Conservation (phyloP, 169 alveolate genomes). For the Cryptosporidium muris region DNA sequence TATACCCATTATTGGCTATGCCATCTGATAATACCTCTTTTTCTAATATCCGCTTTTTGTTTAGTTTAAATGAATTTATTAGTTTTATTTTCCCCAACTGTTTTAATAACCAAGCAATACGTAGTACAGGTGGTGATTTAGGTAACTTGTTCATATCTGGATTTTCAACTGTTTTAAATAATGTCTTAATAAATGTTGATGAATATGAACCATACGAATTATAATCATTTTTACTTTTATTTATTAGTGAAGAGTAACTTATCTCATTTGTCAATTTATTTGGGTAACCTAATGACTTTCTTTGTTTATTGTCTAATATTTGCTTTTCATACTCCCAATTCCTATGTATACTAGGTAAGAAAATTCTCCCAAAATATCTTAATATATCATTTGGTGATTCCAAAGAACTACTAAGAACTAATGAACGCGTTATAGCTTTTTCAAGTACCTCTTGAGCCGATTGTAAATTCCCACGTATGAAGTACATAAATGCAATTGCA, state of each 20-base stretch:
- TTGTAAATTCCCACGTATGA: conserved; percentile 55
- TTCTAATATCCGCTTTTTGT: background rate
- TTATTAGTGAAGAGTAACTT: no score
- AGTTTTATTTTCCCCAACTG: conserved; percentile 46
- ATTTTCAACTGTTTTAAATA: conserved; percentile 34
- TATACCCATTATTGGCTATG: conserved; percentile 9
- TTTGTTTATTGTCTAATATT: background rate
- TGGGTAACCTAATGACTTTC: no score
- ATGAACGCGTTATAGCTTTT: conserved; percentile 53
- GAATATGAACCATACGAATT: no score
- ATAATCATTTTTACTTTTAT: no score
- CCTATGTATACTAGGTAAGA: conserved; percentile 5
- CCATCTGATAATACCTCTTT: background rate
- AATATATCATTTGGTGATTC: conserved; percentile 26
- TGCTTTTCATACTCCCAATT: conserved; percentile 66
- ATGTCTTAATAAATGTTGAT: conserved; percentile 9
- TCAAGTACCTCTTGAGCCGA: conserved; percentile 61
- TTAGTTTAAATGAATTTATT: conserved; percentile 16
- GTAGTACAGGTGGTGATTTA: conserved; percentile 46
- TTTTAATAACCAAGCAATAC: conserved; percentile 66
- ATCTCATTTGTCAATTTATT: no score
- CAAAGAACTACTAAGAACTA: conserved; percentile 41
- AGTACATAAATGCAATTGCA: conserved; percentile 48
- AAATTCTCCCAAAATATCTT: conserved; percentile 21
- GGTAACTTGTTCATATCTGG: conserved; percentile 50